Evolutionary conservation across 1,139 yeast species (phyloP).

Genomic region (Candida sp.): DNA sequence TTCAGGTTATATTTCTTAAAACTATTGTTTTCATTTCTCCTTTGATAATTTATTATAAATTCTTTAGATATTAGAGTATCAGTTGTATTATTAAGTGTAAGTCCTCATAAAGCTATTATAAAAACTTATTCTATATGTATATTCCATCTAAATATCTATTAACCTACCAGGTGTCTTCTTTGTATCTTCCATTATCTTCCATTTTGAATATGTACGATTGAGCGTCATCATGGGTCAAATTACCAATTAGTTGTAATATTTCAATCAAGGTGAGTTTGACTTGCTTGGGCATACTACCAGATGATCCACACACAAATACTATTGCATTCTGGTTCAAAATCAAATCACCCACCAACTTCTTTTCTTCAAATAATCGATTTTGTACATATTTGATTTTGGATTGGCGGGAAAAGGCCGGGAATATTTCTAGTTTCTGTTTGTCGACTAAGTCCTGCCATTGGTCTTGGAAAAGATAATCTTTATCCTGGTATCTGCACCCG

Average conservation of each 20-base stretch:
- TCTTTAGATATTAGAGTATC: too few relatives aligned
- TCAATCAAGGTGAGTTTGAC: conserved; percentile 75
- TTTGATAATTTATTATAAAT: too few relatives aligned
- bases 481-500: conserved; percentile 68
- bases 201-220: conserved; percentile 48
- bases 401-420: conserved; percentile 66
- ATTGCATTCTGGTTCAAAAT: conserved; percentile 54
- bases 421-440: conserved; percentile 33
- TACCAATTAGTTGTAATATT: conserved; percentile 45
- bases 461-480: conserved; percentile 65
- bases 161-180: conserved; percentile 87
- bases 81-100: too few relatives aligned
- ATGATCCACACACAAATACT: conserved; percentile 84
- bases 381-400: conserved; percentile 63
- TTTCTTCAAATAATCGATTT: conserved; percentile 55
- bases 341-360: conserved; percentile 45
- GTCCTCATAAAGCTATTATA: too few relatives aligned
- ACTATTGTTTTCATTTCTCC: too few relatives aligned
- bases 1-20: too few relatives aligned
- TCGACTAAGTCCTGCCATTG: conserved; percentile 43
- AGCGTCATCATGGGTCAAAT: conserved; percentile 42
- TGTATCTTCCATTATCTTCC: conserved; percentile 67
- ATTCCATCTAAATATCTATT: too few relatives aligned
- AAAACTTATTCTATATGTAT: too few relatives aligned
- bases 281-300: conserved; percentile 94